Evolutionary conservation across 2,329 filamentous ascomycete species (phyloP), one percentile per base, ranked within the genome.

Genomic region (Ophioceras dolichostomum): DNA sequence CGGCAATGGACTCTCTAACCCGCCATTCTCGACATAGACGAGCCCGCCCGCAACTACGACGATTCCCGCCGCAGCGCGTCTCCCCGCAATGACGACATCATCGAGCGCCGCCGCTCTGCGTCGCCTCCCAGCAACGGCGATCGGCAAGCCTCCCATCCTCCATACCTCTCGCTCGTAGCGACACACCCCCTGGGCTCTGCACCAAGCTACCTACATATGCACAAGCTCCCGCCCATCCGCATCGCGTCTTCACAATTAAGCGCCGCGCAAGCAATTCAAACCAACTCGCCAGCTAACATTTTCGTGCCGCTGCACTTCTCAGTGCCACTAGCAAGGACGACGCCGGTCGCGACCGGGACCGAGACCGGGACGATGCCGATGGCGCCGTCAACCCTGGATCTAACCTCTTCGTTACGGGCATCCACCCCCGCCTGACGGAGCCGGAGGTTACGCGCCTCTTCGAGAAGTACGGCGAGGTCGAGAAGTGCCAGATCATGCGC

Each of bases 401-500:
- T 48, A 98, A 98, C 68, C 82, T 98, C 42, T 98, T 98, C 60
- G 91, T 98, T 48, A 98, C 91, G 45, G 91, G 91, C 50, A 98
- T 98, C 48, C 87, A 96, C 60, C 91, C 91, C 40, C 83, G 84
- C 52, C 75, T 98, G 47, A 79, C 75, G 34, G 91, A 98, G 61
- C 74, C 79, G 13, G 91, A 96, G 57, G 85, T 98, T 43, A 83
- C 83, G 38, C 87, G 87, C 59, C 79, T 98, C 47, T 98, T 98
- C 56, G 87, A 95, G 66, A 98, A 96, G 65, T 96, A 96, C 54
- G 91, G 91, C 49, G 87, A 94, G 57, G 91, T 98, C 37, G 89
- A 96, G 67, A 96, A 93, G 66, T 96, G 89, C 68, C 93, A 95
- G 61, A 98, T 98, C 67, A 98, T 98, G 91, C 79, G 89, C 55